Evolutionary conservation across 1,139 yeast species (phyloP).

Genomic region (Yamadazyma mexicana): DNA sequence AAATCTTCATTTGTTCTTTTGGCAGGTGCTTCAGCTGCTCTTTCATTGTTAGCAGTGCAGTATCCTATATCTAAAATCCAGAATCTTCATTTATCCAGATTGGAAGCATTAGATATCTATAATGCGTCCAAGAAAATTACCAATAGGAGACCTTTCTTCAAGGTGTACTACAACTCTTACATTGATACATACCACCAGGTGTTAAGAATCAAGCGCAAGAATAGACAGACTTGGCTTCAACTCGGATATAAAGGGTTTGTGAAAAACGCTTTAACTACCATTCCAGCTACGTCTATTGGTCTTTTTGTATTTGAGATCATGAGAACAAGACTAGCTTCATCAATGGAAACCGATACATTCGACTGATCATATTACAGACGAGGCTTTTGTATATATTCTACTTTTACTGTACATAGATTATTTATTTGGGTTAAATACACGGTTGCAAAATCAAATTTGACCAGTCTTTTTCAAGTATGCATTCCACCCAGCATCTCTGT

Average conservation of each 20-base stretch:
- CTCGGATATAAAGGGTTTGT: constrained; percentile 80
- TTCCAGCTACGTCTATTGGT: constrained; percentile 89
- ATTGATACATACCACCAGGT: constrained; percentile 68
- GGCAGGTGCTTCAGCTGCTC: constrained; percentile 92
- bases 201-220: constrained; percentile 50
- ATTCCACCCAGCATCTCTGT: constrained; percentile 91
- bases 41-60: constrained; percentile 72
- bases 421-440: background rate
- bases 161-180: constrained; percentile 66
- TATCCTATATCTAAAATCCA: constrained; percentile 83
- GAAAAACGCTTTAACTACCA: constrained; percentile 68
- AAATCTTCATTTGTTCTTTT: constrained; percentile 71
- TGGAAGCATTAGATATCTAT: constrained; percentile 77
- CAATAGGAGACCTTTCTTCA: constrained; percentile 38
- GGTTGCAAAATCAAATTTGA: background rate
- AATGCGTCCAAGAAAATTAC: constrained; percentile 39
- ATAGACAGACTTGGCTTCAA: constrained; percentile 57
- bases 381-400: constrained; percentile 1
- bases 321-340: constrained; percentile 45
- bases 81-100: constrained; percentile 71
- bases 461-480: constrained; percentile 61
- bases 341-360: constrained; percentile 2
- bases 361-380: no score
- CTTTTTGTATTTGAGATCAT: constrained; percentile 80
- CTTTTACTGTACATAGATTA: background rate